Evolutionary conservation across 2,329 filamentous ascomycete genomes (phyloP).

Genomic region (Colletotrichum cordylinicola): DNA sequence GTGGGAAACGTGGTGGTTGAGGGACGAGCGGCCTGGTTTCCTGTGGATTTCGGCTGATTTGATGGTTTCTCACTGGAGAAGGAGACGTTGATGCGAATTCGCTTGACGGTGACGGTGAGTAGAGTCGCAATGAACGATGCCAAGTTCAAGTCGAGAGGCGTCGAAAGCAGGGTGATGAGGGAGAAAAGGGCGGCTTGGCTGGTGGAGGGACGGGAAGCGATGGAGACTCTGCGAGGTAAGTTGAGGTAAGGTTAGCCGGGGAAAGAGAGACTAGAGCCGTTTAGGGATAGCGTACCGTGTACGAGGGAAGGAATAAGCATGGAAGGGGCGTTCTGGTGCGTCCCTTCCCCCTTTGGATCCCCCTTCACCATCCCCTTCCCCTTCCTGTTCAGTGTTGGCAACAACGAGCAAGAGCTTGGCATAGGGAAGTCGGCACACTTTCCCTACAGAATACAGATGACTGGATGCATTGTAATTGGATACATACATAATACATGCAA

Average conservation of each 20-base stretch:
- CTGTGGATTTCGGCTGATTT: background rate
- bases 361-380: background rate
- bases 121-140: background rate
- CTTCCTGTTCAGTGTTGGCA: background rate
- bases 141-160: background rate
- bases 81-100: background rate
- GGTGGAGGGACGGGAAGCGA: conserved; percentile 21
- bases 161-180: background rate
- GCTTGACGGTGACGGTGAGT: background rate
- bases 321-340: background rate
- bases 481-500: background rate
- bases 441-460: background rate
- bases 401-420: background rate
- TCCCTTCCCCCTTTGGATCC: background rate
- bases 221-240: conserved; percentile 7
- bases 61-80: background rate
- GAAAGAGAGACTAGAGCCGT: background rate
- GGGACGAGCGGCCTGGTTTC: background rate
- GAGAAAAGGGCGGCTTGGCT: background rate
- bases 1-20: background rate
- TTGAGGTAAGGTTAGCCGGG: conserved; percentile 19
- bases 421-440: background rate
- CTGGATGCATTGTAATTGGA: background rate
- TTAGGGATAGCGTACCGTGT: background rate
- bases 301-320: conserved; percentile 10